Evolutionary conservation across 2,329 filamentous ascomycete genomes (phyloP).

Genomic region (Rhynchosporium graminicola): DNA sequence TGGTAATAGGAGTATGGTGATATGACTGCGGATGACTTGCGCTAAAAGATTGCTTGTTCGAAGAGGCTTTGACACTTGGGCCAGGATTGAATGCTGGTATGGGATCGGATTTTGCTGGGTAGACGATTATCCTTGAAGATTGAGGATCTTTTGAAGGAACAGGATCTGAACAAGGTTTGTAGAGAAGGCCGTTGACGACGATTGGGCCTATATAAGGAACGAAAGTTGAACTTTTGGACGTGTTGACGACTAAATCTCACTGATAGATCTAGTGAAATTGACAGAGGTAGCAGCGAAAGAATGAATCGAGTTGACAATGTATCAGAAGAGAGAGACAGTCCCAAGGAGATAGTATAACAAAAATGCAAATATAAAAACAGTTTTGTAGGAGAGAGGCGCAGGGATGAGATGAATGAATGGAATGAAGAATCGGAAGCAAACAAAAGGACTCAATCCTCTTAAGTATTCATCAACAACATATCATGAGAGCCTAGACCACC

Average conservation of each 20-base stretch:
- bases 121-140: not conserved
- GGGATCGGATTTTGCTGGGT: not conserved
- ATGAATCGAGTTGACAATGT: constrained; percentile 23
- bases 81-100: not conserved
- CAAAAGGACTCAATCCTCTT: constrained; percentile 33
- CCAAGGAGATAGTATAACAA: constrained; percentile 29
- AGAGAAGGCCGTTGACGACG: constrained; percentile 29
- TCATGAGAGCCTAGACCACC: constrained; percentile 21
- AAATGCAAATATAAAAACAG: constrained; percentile 23
- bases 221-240: constrained; percentile 19
- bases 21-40: not conserved
- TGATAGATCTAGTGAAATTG: constrained; percentile 25
- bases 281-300: constrained; percentile 38
- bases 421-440: constrained; percentile 34
- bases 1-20: not conserved
- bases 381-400: constrained; percentile 31
- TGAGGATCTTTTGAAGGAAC: constrained; percentile 5
- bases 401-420: constrained; percentile 31
- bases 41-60: not conserved
- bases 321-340: constrained; percentile 39
- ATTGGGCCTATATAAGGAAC: constrained; percentile 29
- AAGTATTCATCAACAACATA: constrained; percentile 34
- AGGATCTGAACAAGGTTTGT: constrained; percentile 20
- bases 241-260: constrained; percentile 19
- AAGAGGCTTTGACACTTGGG: not conserved